These are phyloP conservation scores for Fraxinus angustifolia DNA, from an alignment of 305 asterid genomes.

Conservation along the genomic window DNA sequence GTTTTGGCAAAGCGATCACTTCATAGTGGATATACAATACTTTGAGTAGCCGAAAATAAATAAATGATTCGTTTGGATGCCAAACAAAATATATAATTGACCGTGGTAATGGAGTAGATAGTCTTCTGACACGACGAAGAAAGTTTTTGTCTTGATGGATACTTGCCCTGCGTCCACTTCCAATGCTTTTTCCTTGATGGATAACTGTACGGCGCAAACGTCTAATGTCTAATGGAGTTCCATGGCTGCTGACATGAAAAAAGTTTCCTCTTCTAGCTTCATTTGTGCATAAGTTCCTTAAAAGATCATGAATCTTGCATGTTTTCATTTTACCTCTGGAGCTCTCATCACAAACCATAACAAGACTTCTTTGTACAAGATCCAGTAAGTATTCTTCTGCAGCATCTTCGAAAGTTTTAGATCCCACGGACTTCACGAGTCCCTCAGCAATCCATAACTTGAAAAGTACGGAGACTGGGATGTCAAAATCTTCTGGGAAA, in stretches of 20 bases:
- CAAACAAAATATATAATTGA: neutral
- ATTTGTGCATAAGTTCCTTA: neutral
- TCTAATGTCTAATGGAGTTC: neutral
- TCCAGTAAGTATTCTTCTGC: neutral
- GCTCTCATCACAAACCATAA: neutral
- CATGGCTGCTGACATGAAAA: neutral
- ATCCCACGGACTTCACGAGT: neutral
- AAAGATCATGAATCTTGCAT: neutral
- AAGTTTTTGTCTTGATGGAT: neutral
- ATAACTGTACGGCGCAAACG: neutral
- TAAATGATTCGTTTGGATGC: neutral
- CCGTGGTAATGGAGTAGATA: neutral
- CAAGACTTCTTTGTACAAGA: neutral
- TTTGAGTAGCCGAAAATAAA: neutral
- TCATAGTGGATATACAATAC: neutral
- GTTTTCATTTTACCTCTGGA: neutral
- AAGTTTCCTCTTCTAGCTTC: neutral
- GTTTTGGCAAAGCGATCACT: neutral
- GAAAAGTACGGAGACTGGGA: neutral
- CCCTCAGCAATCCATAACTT: neutral
- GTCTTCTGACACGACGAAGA: neutral
- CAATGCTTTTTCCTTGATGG: neutral
- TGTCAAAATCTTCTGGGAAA: neutral
- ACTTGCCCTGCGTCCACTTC: neutral
- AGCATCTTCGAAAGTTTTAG: neutral